Evolutionary conservation across 163 green algal species (phyloP), one percentile per base, ranked within the genome.

Genomic region (Scenedesmus sp.): DNA sequence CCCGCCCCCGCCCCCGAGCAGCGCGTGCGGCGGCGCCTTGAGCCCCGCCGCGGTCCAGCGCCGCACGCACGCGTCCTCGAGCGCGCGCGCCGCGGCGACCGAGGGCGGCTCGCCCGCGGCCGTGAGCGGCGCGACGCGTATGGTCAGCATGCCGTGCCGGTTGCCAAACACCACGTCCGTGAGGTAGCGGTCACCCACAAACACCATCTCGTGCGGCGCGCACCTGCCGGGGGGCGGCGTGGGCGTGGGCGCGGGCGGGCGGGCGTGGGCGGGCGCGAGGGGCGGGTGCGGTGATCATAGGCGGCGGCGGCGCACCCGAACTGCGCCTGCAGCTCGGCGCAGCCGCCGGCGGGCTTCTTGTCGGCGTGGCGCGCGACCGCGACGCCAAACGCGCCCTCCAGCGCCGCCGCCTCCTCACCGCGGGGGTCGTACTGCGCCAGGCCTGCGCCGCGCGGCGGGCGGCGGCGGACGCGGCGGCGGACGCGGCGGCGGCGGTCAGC

Each of bases 121-220:
- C 0, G 90, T 94, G 39, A 97, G 77, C 0, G 94, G 94, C 28
- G 75, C 78, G 2, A 91, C 86, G 10, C 91, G 86, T 5, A 98
- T 88, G 9, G 94, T 98, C 0, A 98, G 70, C 89, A 98, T 95
- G 58, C 91, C 89, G 72, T 94, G 84, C 1, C 89, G 86, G 82
- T 98, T 98, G 57, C 94, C 94, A 84, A 93, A 98, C 4, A 93
- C 93, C 0, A 97, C 75, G 63, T 98, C 94, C 13, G 94, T 98
- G 28, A 98, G 83, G 75, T 94, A 97, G 4, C 87, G 73, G 84
- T 91, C 87, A 0, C 94, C 94, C 0, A 98, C 82, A 88, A 98
- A 97, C 22, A 97, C 63, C 36, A 97, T 85, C 44, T 94, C 71
- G 0, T 89, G 22, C 7, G 87, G 78, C 50, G 66, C 58, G 65